These are phyloP conservation scores for Diospyros lotus DNA, from an alignment of 148 eudicot species.

Conservation along the genomic window DNA sequence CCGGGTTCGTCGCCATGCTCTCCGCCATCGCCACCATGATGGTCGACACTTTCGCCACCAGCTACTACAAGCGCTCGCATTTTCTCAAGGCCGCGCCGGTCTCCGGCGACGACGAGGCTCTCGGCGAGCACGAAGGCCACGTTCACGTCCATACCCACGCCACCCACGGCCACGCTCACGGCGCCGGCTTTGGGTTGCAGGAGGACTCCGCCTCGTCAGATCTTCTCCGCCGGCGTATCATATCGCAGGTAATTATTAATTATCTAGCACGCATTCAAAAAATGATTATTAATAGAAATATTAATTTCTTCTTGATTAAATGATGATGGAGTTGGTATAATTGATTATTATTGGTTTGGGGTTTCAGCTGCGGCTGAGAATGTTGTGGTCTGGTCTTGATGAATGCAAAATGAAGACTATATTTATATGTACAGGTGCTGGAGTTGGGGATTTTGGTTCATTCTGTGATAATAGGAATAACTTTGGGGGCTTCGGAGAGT, in stretches of 20 bases:
- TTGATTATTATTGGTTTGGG: too few species aligned
- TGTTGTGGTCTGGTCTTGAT: too few species aligned
- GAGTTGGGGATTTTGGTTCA: conserved; percentile 23
- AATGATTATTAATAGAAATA: too few species aligned
- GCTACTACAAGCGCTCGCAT: conserved; percentile 5
- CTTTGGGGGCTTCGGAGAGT: conserved; percentile 20
- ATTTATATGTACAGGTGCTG: conserved; percentile 7
- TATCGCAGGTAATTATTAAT: conserved; percentile 11
- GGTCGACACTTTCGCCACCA: conserved; percentile 10
- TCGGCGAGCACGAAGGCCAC: conserved; percentile 2
- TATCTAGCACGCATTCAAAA: too few species aligned
- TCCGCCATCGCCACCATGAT: conserved; percentile 17
- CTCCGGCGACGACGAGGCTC: not conserved
- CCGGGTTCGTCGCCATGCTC: conserved; percentile 18
- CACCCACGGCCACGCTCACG: conserved; percentile 18
- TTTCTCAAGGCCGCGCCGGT: not conserved
- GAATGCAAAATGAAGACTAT: too few species aligned
- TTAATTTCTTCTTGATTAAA: too few species aligned
- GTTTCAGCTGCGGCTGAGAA: too few species aligned
- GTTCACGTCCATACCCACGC: conserved; percentile 16
- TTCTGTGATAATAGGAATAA: conserved; percentile 18
- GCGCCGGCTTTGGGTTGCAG: not conserved
- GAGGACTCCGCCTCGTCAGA: not conserved
- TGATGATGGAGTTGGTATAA: too few species aligned
- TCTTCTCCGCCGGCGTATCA: conserved; percentile 12